phyloP scores from a whole-genome alignment of 148 eudicot genomes.

The Fagopyrum esculentum region DNA sequence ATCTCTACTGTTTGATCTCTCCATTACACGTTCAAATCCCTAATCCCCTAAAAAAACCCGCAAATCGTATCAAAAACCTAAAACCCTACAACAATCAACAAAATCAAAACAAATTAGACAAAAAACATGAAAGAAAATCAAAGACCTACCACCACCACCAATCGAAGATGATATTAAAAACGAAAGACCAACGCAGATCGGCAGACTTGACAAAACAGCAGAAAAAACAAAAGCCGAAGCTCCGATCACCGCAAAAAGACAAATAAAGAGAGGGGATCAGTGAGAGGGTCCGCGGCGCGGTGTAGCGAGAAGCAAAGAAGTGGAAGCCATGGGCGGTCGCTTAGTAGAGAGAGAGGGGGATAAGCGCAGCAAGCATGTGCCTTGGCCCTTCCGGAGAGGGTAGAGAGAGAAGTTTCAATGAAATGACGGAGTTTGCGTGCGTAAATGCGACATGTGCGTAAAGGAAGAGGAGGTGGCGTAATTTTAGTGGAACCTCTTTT shows the following conservation, averaged over 20 bases:
- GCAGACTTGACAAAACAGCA: background rate
- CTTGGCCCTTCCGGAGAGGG: background rate
- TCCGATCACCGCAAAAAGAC: background rate
- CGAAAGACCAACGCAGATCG: background rate
- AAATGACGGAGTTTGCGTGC: constrained; percentile 13
- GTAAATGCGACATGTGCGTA: constrained; percentile 13
- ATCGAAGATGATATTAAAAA: constrained; percentile 1
- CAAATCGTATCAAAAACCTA: background rate
- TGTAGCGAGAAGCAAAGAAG: background rate
- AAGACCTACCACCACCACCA: background rate
- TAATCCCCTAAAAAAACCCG: background rate
- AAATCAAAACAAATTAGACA: background rate
- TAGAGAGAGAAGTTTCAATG: background rate
- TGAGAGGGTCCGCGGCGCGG: background rate
- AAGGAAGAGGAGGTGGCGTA: constrained; percentile 4
- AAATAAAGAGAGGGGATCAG: background rate
- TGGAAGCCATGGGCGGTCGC: constrained; percentile 8
- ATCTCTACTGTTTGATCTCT: constrained; percentile 13
- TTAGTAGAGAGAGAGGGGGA: constrained; percentile 1
- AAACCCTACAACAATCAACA: background rate
- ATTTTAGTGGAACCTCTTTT: constrained; percentile 2
- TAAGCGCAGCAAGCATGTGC: constrained; percentile 3
- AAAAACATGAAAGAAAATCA: background rate
- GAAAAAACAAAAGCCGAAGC: background rate
- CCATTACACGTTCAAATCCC: constrained; percentile 2